phyloP scores from a whole-genome alignment of 2,329 filamentous ascomycete species.

The Cadophora gregata region DNA sequence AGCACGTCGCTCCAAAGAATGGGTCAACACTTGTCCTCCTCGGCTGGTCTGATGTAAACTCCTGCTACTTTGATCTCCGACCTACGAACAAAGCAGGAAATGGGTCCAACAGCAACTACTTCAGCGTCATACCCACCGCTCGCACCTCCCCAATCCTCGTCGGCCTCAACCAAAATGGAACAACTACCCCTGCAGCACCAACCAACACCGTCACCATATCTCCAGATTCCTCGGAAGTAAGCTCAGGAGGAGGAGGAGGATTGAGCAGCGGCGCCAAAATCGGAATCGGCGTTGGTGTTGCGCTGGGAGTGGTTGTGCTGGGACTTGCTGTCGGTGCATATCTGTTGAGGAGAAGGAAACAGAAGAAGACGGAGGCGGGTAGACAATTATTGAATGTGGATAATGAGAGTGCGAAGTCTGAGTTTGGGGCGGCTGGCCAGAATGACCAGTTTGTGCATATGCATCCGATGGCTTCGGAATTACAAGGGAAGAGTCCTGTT shows the following conservation, averaged over 20 bases:
- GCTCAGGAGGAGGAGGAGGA: constrained; percentile 10
- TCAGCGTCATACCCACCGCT: constrained; percentile 16
- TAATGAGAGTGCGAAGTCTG: background rate
- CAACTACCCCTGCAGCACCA: background rate
- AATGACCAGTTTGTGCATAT: background rate
- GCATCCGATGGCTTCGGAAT: background rate
- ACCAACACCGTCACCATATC: constrained; percentile 10
- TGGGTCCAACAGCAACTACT: constrained; percentile 29
- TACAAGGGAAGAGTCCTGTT: background rate
- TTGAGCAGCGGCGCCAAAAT: constrained; percentile 20
- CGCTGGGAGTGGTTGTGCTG: constrained; percentile 9
- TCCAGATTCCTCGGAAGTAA: background rate
- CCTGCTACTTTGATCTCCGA: constrained; percentile 35
- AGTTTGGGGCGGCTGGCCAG: background rate
- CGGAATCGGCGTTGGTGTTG: constrained; percentile 27
- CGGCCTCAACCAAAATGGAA: background rate
- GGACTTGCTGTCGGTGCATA: constrained; percentile 2
- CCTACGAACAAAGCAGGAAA: constrained; percentile 26
- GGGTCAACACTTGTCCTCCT: constrained; percentile 28
- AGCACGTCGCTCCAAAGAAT: constrained; percentile 27
- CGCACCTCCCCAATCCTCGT: constrained; percentile 11
- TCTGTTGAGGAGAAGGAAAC: constrained; percentile 10
- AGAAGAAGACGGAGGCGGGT: background rate
- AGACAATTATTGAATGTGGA: background rate
- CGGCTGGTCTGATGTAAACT: constrained; percentile 23